Evolutionary conservation across 2,329 filamentous ascomycete genomes (phyloP).

Genomic region (Podosphaera leucotricha): DNA sequence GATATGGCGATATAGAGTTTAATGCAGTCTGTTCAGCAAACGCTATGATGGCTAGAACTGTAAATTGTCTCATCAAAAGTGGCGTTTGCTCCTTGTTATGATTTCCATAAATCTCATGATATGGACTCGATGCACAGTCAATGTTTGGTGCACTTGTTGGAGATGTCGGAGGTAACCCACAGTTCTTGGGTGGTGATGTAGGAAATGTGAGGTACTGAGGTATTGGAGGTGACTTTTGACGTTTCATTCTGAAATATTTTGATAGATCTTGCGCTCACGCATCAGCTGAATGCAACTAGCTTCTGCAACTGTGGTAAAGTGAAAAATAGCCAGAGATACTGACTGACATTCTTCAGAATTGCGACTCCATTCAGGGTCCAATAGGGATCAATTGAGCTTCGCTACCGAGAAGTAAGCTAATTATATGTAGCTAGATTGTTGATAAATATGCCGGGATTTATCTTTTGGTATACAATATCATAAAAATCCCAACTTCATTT

Average conservation of each 20-base stretch:
- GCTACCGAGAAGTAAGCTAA: too few relatives aligned
- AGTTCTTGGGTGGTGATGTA: constrained; percentile 44
- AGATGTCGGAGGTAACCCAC: constrained; percentile 21
- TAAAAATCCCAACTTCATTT: too few relatives aligned
- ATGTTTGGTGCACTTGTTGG: constrained; percentile 15
- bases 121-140: constrained; percentile 14
- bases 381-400: too few relatives aligned
- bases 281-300: too few relatives aligned
- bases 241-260: constrained; percentile 6
- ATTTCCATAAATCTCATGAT: constrained; percentile 17
- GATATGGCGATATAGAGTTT: constrained; percentile 87
- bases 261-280: too few relatives aligned
- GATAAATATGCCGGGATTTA: too few relatives aligned
- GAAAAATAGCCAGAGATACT: too few relatives aligned
- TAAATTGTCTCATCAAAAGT: constrained; percentile 60
- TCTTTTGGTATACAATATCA: too few relatives aligned
- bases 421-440: too few relatives aligned
- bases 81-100: constrained; percentile 27
- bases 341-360: too few relatives aligned
- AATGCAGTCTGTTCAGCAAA: constrained; percentile 87
- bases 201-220: constrained; percentile 66
- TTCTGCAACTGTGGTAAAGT: too few relatives aligned
- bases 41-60: constrained; percentile 66
- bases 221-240: constrained; percentile 17
- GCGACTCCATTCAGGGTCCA: too few relatives aligned